Base-by-base conservation (phyloP, 352 stramenopile genomes). In the Pythium plurisporium region DNA sequence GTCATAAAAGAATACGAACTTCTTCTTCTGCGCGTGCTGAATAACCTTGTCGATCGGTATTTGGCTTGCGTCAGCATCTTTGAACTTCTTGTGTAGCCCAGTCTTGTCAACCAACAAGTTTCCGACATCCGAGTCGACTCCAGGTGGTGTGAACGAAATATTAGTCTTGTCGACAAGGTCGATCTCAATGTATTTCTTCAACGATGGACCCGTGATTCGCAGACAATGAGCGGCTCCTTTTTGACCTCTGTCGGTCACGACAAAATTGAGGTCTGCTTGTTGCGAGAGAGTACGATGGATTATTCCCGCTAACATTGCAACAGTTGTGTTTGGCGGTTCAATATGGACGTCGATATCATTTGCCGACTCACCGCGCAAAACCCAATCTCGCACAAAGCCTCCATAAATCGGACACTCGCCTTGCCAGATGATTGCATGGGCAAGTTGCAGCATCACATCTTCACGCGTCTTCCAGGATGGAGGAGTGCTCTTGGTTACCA, bases 401-500 rank as follows among this genome's bases (percentile, higher is more conserved):
- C 51, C 64, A 22, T 67, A 54, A 22, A 67, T 56, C 5, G 44
- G 55, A 3, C 31, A 36, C 27, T 60, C 22, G 37, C 36, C 40
- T 17, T 56, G 23, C 64, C 64, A 71, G 1, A 71, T 20, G 22
- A 71, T 31, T 6, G 47, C 38, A 36, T 71, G 51, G 2, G 53
- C 58, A 2, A 67, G 20, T 34, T 71, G 64, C 7, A 71, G 64
- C 58, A 71, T 64, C 10, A 71, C 47, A 31, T 71, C 64, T 26
- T 71, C 52, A 6, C 64, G 58, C 3, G 42, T 61, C 4, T 19
- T 38, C 61, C 62, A 70, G 1, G n/a, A 20, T 0, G 56, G 38
- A 8, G 62, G 62, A n/a, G 56, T 19, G 4, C 45, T 25, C 5
- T 30, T 20, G 17, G 27, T 48, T 4, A 55, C 3, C 5, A 70